A percentile compares a stretch with the other conserved stretches of the same genome.
Conservation (phyloP, 2,329 filamentous ascomycete genomes). For the Trichoderma aggressivum region DNA sequence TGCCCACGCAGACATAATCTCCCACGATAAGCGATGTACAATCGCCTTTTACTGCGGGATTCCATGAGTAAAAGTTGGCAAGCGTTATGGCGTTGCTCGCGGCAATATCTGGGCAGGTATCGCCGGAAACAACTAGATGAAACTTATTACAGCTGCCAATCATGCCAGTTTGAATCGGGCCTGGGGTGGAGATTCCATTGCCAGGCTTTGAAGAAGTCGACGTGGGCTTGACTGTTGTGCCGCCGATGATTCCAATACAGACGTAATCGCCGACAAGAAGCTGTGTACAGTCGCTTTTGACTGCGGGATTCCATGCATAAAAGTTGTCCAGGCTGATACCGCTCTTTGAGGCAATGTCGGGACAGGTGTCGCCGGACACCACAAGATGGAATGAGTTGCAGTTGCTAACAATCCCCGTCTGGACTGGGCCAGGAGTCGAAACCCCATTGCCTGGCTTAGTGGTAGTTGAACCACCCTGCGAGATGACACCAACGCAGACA, state of each 20-base stretch:
- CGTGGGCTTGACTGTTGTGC: background rate
- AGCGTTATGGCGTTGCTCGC: background rate
- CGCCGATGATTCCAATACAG: background rate
- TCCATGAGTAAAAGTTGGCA: background rate
- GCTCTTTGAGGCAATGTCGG: background rate
- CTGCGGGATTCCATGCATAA: background rate
- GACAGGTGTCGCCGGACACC: background rate
- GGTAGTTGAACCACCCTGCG: background rate
- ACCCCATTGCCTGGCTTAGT: background rate
- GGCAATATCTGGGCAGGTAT: background rate
- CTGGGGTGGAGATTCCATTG: background rate
- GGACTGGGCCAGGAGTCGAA: background rate
- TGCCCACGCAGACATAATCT: background rate
- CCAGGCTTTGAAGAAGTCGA: background rate
- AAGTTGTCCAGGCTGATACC: background rate
- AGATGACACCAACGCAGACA: background rate
- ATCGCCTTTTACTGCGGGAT: background rate
- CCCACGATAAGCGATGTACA: background rate
- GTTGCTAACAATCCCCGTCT: background rate
- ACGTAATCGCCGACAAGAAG: background rate
- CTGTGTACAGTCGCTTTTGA: background rate
- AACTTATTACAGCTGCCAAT: background rate
- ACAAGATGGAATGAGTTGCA: background rate
- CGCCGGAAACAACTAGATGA: background rate
- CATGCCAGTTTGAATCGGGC: background rate